phyloP scores from a whole-genome alignment of 2,329 filamentous ascomycete species.

The Fusarium sp. region DNA sequence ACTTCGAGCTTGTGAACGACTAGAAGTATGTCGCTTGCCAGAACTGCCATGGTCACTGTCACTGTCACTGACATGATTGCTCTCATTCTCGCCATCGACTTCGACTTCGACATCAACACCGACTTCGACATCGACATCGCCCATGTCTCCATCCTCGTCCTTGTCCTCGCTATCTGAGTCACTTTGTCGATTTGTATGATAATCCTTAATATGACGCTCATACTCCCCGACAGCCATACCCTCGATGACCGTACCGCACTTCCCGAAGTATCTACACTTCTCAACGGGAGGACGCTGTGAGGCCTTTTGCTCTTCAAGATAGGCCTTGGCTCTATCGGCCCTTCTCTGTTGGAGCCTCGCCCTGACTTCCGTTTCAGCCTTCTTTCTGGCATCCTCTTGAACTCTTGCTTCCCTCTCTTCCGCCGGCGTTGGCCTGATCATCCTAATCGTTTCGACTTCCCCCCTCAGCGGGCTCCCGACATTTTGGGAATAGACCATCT shows the following conservation, averaged over 20 bases:
- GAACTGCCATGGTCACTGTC: background rate
- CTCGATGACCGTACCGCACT: slow-evolving; percentile 14
- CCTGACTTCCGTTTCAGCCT: background rate
- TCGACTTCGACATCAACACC: background rate
- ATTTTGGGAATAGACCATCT: background rate
- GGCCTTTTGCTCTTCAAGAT: background rate
- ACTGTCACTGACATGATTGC: background rate
- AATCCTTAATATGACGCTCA: background rate
- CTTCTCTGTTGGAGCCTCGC: background rate
- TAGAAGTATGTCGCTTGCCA: background rate
- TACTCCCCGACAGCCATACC: slow-evolving; percentile 22
- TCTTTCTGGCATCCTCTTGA: background rate
- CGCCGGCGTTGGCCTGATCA: background rate
- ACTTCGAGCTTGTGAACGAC: background rate
- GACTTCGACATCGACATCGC: background rate
- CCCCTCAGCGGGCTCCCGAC: background rate
- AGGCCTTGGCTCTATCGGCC: background rate
- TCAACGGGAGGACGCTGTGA: background rate
- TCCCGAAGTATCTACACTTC: slow-evolving; percentile 24
- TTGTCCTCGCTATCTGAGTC: background rate
- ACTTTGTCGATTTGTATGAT: background rate
- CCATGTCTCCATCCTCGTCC: background rate
- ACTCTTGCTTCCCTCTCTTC: background rate
- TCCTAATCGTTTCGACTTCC: background rate
- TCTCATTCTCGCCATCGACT: background rate